Evolutionary conservation across 2,329 filamentous ascomycete species (phyloP).

Genomic region (Ophiocordyceps camponoti-rufipedis): DNA sequence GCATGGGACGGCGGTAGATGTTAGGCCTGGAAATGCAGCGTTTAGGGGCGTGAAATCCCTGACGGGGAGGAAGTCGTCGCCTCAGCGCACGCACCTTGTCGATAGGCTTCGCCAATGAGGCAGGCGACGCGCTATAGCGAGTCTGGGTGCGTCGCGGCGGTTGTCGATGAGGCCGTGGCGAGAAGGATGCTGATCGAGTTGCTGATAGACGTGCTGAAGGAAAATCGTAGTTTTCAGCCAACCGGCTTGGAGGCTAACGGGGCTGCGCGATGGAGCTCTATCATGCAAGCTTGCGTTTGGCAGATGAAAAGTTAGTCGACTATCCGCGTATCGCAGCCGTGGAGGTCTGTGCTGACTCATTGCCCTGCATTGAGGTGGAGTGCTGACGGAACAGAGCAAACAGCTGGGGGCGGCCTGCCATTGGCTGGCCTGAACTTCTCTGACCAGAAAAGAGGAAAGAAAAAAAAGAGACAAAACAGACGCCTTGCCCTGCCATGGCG

Average conservation of each 20-base stretch:
- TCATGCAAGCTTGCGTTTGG: background rate
- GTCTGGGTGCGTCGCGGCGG: background rate
- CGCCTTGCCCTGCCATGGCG: too few species aligned
- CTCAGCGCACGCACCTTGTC: background rate
- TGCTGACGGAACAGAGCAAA: background rate
- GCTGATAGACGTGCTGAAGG: background rate
- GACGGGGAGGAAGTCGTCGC: background rate
- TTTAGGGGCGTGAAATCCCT: background rate
- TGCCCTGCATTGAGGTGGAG: too few species aligned
- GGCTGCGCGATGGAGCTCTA: conserved; percentile 1
- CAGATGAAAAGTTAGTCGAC: background rate
- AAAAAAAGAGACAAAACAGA: background rate
- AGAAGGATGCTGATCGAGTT: background rate
- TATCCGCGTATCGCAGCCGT: background rate
- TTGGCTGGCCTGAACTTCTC: background rate
- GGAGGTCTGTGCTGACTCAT: background rate
- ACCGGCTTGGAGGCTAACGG: background rate
- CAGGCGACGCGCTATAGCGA: background rate
- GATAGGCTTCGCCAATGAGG: background rate
- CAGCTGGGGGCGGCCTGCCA: background rate
- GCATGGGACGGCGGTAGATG: background rate
- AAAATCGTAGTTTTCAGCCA: conserved; percentile 2
- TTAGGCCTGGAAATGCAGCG: background rate
- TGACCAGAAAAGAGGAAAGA: background rate
- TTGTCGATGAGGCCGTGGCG: background rate